Base-by-base conservation (phyloP, 768 basidiomycete genomes). In the Hypholoma fasciculare region DNA sequence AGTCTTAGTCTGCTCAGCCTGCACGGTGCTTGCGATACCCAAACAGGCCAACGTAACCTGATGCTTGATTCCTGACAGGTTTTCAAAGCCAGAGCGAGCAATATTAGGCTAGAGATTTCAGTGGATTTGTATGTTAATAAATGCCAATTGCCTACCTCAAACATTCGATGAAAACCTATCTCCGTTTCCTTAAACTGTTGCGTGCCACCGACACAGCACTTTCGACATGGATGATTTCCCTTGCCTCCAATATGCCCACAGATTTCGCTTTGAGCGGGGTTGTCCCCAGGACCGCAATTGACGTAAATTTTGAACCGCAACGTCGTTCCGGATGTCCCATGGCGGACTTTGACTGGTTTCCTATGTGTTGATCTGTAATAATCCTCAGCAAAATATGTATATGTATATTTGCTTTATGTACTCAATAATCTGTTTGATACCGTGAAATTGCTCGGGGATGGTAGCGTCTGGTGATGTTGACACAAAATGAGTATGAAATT, bases 211-310 rank as follows among this genome's bases (percentile, higher is more conserved):
- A 70, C 67, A 44, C 65, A 0, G 47, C 78, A 81, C 59, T 74
- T 76, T 2, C 71, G 62, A 52, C 80, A 83, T 4, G 67, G 71
- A 13, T 66, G 59, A 46, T 81, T 82, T 6, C 76, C 76, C 1
- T 71, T 66, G 0, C 67, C 63, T 0, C 79, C 76, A 36, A 75
- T 76, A 27, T 82, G 80, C 0, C 69, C 68, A 3, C 67, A 70
- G 1, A 63, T 58, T 58, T 77, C 72, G 46, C 73, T 72, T 56
- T 77, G 75, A 30, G 73, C 65, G 0, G 76, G 78, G 58, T 79
- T 79, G 52, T 79, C 75, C 0, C 71, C 75, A 0, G 72, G 72
- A 0, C 62, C 54, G 30, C 70, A 74, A 23, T 74, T 63, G 0
- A 54, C 62, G 44, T 65, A 59, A 43, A 75, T 38, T 36, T 63